Conservation (phyloP, 768 basidiomycete species). For the Suillus sp. region DNA sequence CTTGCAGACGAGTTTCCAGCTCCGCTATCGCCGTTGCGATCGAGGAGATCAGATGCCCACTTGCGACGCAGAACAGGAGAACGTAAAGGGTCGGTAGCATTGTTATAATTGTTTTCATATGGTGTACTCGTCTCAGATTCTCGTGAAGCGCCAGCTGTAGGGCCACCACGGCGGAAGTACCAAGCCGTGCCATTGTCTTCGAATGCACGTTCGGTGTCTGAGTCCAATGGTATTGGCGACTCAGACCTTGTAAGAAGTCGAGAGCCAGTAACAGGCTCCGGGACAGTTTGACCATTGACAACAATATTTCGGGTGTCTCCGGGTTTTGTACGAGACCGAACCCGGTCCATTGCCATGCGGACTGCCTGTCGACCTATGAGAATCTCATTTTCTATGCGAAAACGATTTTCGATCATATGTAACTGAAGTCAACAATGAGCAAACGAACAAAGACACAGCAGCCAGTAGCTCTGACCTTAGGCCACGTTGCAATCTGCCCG, state of each 20-base stretch:
- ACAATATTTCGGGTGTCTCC: slow-evolving; percentile 26
- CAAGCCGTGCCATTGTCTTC: slow-evolving; percentile 50
- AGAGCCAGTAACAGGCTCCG: slow-evolving; percentile 29
- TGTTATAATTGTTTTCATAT: slow-evolving; percentile 27
- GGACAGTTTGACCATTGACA: slow-evolving; percentile 24
- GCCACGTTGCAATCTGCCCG: slow-evolving; percentile 94
- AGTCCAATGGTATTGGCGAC: slow-evolving; percentile 69
- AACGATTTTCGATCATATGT: slow-evolving; percentile 93
- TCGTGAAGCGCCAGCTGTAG: slow-evolving; percentile 24
- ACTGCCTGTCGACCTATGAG: slow-evolving; percentile 74
- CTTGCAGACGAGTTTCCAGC: slow-evolving; percentile 13
- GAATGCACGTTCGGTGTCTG: slow-evolving; percentile 78
- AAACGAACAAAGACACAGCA: neutral
- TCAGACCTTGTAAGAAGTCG: slow-evolving; percentile 34
- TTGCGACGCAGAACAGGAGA: slow-evolving; percentile 47
- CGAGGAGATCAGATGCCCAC: slow-evolving; percentile 49
- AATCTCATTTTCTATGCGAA: slow-evolving; percentile 81
- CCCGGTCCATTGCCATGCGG: slow-evolving; percentile 54
- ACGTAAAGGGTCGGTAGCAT: slow-evolving; percentile 40
- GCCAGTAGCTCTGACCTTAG: slow-evolving; percentile 61
- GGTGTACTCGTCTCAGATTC: slow-evolving; percentile 39
- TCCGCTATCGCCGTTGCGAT: slow-evolving; percentile 24
- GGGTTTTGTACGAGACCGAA: slow-evolving; percentile 23
- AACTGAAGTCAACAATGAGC: slow-evolving; percentile 47
- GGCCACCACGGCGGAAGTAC: slow-evolving; percentile 55